These are phyloP conservation scores for Diaporthe sp. DNA, from an alignment of 2,329 filamentous ascomycete genomes.

Conservation along the genomic window DNA sequence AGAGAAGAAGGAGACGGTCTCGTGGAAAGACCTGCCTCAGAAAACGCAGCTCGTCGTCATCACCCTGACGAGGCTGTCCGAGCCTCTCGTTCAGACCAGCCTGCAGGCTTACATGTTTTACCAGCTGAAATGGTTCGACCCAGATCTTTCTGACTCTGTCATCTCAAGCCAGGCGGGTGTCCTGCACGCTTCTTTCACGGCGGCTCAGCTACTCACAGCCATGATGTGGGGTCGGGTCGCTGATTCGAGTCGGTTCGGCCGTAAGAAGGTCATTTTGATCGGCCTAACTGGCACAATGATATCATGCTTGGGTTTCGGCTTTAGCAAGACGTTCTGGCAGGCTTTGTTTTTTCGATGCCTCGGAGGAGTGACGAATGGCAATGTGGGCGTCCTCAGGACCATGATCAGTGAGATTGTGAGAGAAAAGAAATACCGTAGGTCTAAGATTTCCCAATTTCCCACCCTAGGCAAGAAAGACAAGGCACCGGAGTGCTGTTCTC, in stretches of 20 bases:
- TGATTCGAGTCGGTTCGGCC: slow-evolving; percentile 73
- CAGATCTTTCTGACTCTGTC: slow-evolving; percentile 67
- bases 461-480: not conserved
- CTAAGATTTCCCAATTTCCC: not conserved
- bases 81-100: slow-evolving; percentile 85
- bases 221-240: slow-evolving; percentile 85
- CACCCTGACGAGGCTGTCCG: slow-evolving; percentile 83
- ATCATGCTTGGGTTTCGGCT: slow-evolving; percentile 78
- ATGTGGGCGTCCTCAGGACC: slow-evolving; percentile 81
- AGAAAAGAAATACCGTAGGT: slow-evolving; percentile 57
- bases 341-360: slow-evolving; percentile 75
- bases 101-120: slow-evolving; percentile 86
- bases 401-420: slow-evolving; percentile 66
- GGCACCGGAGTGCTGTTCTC: no score
- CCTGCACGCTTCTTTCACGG: slow-evolving; percentile 83
- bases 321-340: slow-evolving; percentile 72
- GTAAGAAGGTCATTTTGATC: slow-evolving; percentile 84
- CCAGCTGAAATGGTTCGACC: slow-evolving; percentile 83
- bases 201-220: slow-evolving; percentile 85
- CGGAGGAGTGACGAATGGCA: slow-evolving; percentile 79
- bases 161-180: slow-evolving; percentile 85
- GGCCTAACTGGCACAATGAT: slow-evolving; percentile 78
- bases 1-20: slow-evolving; percentile 59
- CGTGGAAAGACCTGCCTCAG: slow-evolving; percentile 80
- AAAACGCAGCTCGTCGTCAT: slow-evolving; percentile 85